A percentile compares a stretch with the other conserved stretches of the same genome.
Conservation (phyloP, 164 flowering plant species). For the Vitis cinerea region DNA sequence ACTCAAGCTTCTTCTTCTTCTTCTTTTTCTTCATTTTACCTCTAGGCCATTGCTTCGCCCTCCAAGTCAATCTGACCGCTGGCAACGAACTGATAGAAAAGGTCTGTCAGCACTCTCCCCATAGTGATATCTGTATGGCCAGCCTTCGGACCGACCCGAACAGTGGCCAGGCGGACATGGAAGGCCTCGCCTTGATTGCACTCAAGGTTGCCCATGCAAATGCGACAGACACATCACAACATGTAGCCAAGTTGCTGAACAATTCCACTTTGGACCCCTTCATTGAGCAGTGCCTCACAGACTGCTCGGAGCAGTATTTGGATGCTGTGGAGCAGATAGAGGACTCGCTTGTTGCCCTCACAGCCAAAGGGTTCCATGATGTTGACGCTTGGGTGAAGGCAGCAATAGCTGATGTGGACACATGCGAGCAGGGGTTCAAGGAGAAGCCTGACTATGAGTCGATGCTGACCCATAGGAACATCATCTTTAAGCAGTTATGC, state of each 20-base stretch:
- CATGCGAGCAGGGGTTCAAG: slow-evolving; percentile 24
- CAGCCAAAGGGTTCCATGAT: slow-evolving; percentile 22
- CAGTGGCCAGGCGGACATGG: slow-evolving; percentile 12
- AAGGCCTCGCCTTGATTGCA: slow-evolving; percentile 25
- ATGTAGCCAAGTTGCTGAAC: slow-evolving; percentile 11
- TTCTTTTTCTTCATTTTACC: slow-evolving; percentile 1
- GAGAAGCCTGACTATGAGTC: background rate
- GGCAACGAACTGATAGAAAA: slow-evolving; percentile 6
- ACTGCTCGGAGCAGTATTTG: slow-evolving; percentile 33
- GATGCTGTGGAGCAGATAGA: slow-evolving; percentile 43
- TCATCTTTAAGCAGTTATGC: slow-evolving; percentile 18
- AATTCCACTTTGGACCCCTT: slow-evolving; percentile 16
- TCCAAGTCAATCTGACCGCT: background rate
- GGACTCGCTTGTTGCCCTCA: slow-evolving; percentile 38
- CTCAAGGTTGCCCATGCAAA: slow-evolving; percentile 20
- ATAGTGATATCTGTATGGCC: slow-evolving; percentile 22
- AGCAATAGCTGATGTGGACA: slow-evolving; percentile 26
- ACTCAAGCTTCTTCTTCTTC: background rate
- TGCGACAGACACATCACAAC: slow-evolving; percentile 16
- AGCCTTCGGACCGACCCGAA: slow-evolving; percentile 21
- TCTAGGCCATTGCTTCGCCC: background rate
- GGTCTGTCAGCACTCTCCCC: slow-evolving; percentile 14
- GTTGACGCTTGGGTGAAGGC: slow-evolving; percentile 29
- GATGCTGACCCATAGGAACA: slow-evolving; percentile 4
- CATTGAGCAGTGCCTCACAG: slow-evolving; percentile 28